Base-by-base conservation (phyloP, 495 filamentous ascomycete species). In the Xylaria cubensis region DNA sequence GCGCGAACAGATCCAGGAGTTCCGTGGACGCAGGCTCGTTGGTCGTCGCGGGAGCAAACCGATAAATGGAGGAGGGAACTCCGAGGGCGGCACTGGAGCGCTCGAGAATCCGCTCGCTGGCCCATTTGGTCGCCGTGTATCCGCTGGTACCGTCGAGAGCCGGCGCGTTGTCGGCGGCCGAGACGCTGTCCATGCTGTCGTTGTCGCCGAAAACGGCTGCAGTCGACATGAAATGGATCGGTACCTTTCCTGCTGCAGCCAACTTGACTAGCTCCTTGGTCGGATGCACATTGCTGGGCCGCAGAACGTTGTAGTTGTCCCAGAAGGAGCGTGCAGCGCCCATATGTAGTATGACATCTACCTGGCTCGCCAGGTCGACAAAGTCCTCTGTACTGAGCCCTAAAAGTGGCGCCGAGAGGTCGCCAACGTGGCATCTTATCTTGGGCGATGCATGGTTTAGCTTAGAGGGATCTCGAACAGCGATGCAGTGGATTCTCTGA, bases 81-180 rank as follows among this genome's bases (percentile, higher is more conserved):
- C 73, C 78, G 42, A 78, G 71, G 9, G 67, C 44, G 15, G 41
- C 6, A 29, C 41, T 46, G 15, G 75, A 74, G 3, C 77, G 76
- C 74, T 89, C 87, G 0, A 90, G 77, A 32, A 82, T 74, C 8
- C 64, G 67, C 76, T 91, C 89, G 67, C 84, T 83, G 1, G 83
- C 88, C 88, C 89, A 91, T 41, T 88, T 88, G 3, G 80, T 76
- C 0, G 86, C 80, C 0, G 74, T 74, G 67, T 89, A 90, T 0
- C 88, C 88, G 59, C 85, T 74, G 2, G 73, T 67, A 21, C 77
- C 36, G 21, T 79, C 78, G 9, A 34, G 69, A 41, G 67, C 15
- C 70, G 74, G 73, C 53, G 5, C 50, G 10, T 56, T 12, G n/a
- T 19, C 12, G 5, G 65, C 48, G 7, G 48, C 65, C 9, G 51